Conservation (phyloP, 2,329 filamentous ascomycete genomes). For the Ophiostoma perfectum region DNA sequence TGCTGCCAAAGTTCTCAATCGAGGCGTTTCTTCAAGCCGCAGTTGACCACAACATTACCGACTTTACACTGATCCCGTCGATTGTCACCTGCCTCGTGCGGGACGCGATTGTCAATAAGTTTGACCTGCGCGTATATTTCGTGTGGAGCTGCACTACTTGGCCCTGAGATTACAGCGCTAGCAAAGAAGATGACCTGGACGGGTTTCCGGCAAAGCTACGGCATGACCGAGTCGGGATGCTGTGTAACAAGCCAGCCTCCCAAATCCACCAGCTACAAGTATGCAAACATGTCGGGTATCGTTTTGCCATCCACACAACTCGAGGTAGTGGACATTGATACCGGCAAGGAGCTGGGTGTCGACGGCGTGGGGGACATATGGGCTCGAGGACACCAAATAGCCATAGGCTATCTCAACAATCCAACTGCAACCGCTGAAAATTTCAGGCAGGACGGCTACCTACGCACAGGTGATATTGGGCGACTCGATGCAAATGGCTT, state of each 20-base stretch:
- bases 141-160: constrained; percentile 54
- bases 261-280: background rate
- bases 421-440: constrained; percentile 57
- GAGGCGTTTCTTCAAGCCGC: background rate
- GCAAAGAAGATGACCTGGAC: background rate
- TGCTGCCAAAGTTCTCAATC: background rate
- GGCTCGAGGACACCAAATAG: constrained; percentile 65
- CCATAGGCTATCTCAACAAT: constrained; percentile 67
- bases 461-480: constrained; percentile 34
- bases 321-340: background rate
- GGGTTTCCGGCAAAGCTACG: background rate
- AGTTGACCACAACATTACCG: constrained; percentile 36
- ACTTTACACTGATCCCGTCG: constrained; percentile 47
- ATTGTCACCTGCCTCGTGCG: constrained; percentile 43
- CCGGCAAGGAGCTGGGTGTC: background rate
- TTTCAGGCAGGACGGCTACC: constrained; percentile 61
- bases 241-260: background rate
- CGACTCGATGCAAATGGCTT: no score
- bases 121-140: constrained; percentile 57
- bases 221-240: background rate
- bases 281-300: background rate
- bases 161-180: background rate
- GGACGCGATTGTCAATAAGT: constrained; percentile 47
- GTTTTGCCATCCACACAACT: background rate
- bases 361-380: constrained; percentile 53